Base-by-base conservation (phyloP, 83 land plant genomes). In the Picea abies region DNA sequence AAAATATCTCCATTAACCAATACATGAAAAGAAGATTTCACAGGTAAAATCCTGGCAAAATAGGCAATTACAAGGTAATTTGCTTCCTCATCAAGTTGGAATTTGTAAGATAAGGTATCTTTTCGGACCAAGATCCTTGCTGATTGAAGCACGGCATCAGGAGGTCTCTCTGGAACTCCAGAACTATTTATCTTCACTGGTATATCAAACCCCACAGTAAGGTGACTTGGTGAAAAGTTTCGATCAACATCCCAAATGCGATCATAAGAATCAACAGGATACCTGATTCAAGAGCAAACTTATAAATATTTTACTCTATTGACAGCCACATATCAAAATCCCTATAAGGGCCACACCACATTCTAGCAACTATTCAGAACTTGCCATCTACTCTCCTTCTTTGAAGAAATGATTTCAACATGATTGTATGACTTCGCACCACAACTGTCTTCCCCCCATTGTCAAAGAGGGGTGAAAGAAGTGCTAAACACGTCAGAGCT, bases 181-280 rank as follows among this genome's bases (percentile, higher is more conserved):
- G 86, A 75, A 32, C 73, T 7, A 81, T 85, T 80, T 62, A 89
- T 80, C 47, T 56, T 71, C 20, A 66, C 65, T 49, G 20, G 83
- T 68, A 76, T 49, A 47, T 70, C 62, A 58, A 91, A 87, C 32
- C 85, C 84, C 29, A 85, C 35, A 47, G 92, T 79, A 17, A 86
- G 78, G 64, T 79, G 88, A 32, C 69, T 63, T 11, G 94, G 94
- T 3, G 82, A 64, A 69, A 82, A 92, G 63, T 85, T 82, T 63
- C 80, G 63, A 79, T 91, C 93, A 19, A 84, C 62, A 72, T 90
- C 93, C 93, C 93, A 91, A 29, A 90, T 87, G 8, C 92, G 89
- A 84, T 91, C 93, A 79, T 87, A 86, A 39, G 81, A 66, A 78
- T 91, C 93, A 19, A 61, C 22, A 39, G 93, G 93, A 73, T 87